Evolutionary conservation across 441 rosid genomes (phyloP).

Genomic region (Mallotus repandus): DNA sequence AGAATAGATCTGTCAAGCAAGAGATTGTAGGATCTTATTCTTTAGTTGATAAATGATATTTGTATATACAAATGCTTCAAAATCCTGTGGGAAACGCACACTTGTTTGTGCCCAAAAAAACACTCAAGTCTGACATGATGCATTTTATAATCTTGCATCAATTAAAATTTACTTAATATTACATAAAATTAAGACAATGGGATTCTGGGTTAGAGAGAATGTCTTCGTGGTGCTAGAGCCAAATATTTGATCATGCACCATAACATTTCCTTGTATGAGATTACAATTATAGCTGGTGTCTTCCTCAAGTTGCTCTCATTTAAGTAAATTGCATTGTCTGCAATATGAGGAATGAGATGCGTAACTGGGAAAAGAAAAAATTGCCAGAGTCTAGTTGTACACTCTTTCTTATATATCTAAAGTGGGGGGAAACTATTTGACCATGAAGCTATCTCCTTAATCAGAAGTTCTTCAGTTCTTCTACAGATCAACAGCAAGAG

Average conservation of each 20-base stretch:
- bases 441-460: conserved; percentile 27
- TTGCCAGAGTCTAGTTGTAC: too few relatives aligned
- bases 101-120: too few relatives aligned
- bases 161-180: neutral
- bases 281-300: neutral
- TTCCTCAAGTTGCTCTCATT: neutral
- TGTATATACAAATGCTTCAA: too few relatives aligned
- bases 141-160: neutral
- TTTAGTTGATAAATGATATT: too few relatives aligned
- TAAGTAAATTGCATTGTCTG: neutral
- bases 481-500: conserved; percentile 98
- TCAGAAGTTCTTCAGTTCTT: conserved; percentile 65
- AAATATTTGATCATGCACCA: neutral
- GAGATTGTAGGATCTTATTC: too few relatives aligned
- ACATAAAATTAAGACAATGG: too few relatives aligned
- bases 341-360: conserved; percentile 1
- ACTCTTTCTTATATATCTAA: neutral
- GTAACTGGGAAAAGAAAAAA: neutral
- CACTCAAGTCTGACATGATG: too few relatives aligned
- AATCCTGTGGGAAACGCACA: too few relatives aligned
- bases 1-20: too few relatives aligned
- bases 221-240: too few relatives aligned
- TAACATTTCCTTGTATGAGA: neutral
- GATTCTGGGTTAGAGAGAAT: too few relatives aligned
- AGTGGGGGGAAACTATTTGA: conserved; percentile 2